A percentile compares a stretch with the other conserved stretches of the same genome.
These are phyloP conservation scores for Echria macrotheca DNA, from an alignment of 495 filamentous ascomycete species.

Conservation along the genomic window DNA sequence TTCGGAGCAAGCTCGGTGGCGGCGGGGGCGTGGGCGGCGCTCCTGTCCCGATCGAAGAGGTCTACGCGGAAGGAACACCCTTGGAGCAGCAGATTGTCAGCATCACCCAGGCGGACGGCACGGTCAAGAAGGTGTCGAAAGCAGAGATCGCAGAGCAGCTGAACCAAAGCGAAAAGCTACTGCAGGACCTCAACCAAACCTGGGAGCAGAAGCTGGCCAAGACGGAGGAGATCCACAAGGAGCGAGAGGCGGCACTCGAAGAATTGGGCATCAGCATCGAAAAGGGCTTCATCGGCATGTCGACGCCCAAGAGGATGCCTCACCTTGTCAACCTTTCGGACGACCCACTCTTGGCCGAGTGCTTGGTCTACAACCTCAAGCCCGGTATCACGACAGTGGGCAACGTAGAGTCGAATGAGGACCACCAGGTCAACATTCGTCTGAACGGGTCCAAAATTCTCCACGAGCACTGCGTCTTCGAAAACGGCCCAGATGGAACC, in stretches of 20 bases:
- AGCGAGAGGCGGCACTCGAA: constrained; percentile 90
- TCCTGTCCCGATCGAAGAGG: constrained; percentile 59
- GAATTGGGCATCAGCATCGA: constrained; percentile 98
- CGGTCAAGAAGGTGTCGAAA: constrained; percentile 92
- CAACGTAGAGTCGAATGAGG: constrained; percentile 76
- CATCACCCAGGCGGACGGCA: constrained; percentile 79
- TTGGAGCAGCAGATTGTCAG: constrained; percentile 94
- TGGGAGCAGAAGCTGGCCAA: constrained; percentile 96
- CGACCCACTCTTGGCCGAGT: constrained; percentile 91
- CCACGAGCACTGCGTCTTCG: constrained; percentile 87
- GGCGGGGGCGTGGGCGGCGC: constrained; percentile 45
- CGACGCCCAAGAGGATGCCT: constrained; percentile 97
- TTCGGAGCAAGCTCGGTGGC: constrained; percentile 80
- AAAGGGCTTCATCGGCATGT: constrained; percentile 92
- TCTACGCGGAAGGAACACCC: constrained; percentile 86
- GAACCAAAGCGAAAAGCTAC: constrained; percentile 90
- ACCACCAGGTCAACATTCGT: constrained; percentile 77
- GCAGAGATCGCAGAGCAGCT: constrained; percentile 97
- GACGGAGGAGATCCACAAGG: constrained; percentile 95
- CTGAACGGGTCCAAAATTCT: constrained; percentile 92
- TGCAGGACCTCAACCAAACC: constrained; percentile 94
- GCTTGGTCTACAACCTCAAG: constrained; percentile 97
- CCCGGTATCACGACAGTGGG: constrained; percentile 89
- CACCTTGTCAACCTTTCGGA: constrained; percentile 98
- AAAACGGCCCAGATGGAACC: constrained; percentile 77